These are phyloP conservation scores for Aureobasidium mangrovei DNA, from an alignment of 2,329 filamentous ascomycete species.

Conservation along the genomic window DNA sequence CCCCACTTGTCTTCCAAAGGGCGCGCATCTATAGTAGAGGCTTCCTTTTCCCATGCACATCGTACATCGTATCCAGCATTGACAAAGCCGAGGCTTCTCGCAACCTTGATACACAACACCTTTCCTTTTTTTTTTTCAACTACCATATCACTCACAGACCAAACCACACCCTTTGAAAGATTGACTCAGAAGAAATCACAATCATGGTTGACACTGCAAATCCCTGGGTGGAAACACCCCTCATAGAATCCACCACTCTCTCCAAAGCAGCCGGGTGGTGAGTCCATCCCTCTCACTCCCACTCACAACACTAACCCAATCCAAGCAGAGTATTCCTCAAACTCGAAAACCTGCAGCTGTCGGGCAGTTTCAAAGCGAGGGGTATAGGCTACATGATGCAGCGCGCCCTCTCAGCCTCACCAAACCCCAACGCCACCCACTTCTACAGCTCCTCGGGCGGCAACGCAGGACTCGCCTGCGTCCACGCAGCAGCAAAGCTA, in stretches of 20 bases:
- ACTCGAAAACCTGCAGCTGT: slow-evolving; percentile 75
- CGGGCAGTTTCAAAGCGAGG: slow-evolving; percentile 69
- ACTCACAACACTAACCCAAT: slow-evolving; percentile 24
- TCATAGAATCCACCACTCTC: slow-evolving; percentile 57
- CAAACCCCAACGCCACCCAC: slow-evolving; percentile 39
- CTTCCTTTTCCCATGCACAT: no score
- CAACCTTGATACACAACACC: background rate
- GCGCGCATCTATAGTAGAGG: background rate
- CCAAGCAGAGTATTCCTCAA: slow-evolving; percentile 70
- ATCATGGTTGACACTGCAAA: slow-evolving; percentile 15
- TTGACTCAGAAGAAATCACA: background rate
- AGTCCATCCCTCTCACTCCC: slow-evolving; percentile 21
- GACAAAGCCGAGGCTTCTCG: background rate
- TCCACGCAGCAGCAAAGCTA: slow-evolving; percentile 59
- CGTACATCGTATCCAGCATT: background rate
- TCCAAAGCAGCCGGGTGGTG: slow-evolving; percentile 66
- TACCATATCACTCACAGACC: background rate
- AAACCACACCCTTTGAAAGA: background rate
- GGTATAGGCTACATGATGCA: slow-evolving; percentile 67
- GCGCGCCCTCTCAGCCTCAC: slow-evolving; percentile 34
- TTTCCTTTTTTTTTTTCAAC: background rate
- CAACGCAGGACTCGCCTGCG: slow-evolving; percentile 77
- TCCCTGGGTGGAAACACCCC: slow-evolving; percentile 65
- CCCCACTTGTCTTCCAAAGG: background rate
- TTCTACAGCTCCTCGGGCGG: slow-evolving; percentile 77